Base-by-base conservation (phyloP, 257 asterid genomes). In the Fraxinus americana region DNA sequence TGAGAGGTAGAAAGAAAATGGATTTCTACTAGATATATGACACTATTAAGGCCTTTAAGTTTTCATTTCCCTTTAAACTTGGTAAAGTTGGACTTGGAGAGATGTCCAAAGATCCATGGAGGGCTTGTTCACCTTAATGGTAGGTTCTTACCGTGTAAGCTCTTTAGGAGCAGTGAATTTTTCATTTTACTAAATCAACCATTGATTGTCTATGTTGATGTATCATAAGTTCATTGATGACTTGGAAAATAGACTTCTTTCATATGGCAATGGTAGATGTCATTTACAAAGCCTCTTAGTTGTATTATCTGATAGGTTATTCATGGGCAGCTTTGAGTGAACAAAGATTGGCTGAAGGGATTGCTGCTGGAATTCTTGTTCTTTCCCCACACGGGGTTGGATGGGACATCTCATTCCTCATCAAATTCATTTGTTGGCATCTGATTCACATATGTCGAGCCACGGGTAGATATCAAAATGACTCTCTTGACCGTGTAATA, bases 21-120 rank as follows among this genome's bases (percentile, higher is more conserved):
- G 14, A 41, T 41, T 41, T 10, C 14, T 41, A 41, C 3, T 10
- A 41, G 14, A 50, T 14, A 14, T 48, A 16, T 12, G n/a, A 50
- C 21, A 4, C 4, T 50, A 4, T 14, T 50, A 12, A 50, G 59
- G 7, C 4, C 39, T 34, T 34, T 34, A 35, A 35, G 78, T 35
- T 35, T 7, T 35, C 38, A n/a, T n/a, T n/a, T n/a, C n/a, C n/a
- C n/a, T n/a, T n/a, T n/a, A n/a, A 90, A 96, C 85, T 83, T 96
- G 89, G 84, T 84, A 77, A 91, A 89, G 83, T 82, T 96, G 85
- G 99, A 96, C 77, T 83, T 96, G 74, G 99, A 96, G 89, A 92
- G 98, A 84, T 96, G 98, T 84, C 94, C 97, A 21, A 91, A 87
- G 82, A 91, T 94, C 87, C 91, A 88, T 11, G 97, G 96, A 50